Conservation (phyloP, 1,284 basidiomycete genomes). For the Leccinum proliferum region DNA sequence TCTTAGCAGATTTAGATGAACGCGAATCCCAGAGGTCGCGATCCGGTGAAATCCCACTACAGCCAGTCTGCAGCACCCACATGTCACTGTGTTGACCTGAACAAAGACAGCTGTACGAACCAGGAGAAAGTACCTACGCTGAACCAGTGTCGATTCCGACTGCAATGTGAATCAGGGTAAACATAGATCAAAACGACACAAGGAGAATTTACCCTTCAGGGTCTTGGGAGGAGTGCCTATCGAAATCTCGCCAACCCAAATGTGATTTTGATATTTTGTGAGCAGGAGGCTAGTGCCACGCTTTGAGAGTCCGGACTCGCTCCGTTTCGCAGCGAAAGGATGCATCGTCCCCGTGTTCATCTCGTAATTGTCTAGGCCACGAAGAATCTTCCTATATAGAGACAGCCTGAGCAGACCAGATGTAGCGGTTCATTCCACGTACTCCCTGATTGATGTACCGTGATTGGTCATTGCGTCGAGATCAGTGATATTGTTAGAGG, state of each 20-base stretch:
- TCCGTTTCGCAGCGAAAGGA: background rate
- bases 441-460: background rate
- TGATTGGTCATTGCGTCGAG: background rate
- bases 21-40: background rate
- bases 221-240: background rate
- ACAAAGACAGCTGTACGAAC: background rate
- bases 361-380: background rate
- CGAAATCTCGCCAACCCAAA: background rate
- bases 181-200: background rate
- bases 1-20: background rate
- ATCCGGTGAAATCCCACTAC: background rate
- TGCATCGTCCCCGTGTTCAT: background rate
- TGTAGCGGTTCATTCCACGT: background rate
- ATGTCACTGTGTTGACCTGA: background rate
- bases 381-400: background rate
- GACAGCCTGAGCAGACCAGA: background rate
- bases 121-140: background rate
- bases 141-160: background rate
- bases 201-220: background rate
- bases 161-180: background rate
- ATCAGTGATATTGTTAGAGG: background rate
- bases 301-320: background rate
- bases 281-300: background rate
- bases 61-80: background rate
- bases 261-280: background rate